These are phyloP conservation scores for Rickenella mellea DNA, from an alignment of 768 basidiomycete genomes.

Conservation along the genomic window DNA sequence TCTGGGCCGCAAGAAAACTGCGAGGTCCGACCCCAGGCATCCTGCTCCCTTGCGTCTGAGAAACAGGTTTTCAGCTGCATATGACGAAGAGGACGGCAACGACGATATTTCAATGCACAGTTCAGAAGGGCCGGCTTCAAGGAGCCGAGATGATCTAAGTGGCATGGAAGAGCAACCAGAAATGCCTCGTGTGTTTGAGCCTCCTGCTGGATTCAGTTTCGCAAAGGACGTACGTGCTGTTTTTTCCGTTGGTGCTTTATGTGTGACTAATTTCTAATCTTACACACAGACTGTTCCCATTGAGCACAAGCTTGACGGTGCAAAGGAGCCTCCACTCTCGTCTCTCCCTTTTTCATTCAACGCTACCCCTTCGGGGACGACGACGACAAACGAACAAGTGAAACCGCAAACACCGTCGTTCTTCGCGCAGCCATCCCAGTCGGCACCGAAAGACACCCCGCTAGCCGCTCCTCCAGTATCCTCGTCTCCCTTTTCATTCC, in stretches of 20 bases:
- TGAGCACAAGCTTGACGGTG: conserved; percentile 29
- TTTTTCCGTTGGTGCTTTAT: not conserved
- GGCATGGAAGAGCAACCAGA: conserved; percentile 48
- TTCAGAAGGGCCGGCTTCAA: conserved; percentile 29
- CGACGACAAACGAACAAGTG: not conserved
- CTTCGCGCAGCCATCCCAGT: conserved; percentile 7
- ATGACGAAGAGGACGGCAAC: conserved; percentile 31
- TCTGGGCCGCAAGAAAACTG: conserved; percentile 50
- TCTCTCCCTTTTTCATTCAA: conserved; percentile 61
- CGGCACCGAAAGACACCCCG: not conserved
- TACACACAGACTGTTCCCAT: conserved; percentile 22
- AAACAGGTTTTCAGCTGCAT: conserved; percentile 60
- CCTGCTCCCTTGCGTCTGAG: conserved; percentile 37
- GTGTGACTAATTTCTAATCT: conserved; percentile 2
- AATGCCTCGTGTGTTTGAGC: conserved; percentile 45
- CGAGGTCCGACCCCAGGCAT: conserved; percentile 52
- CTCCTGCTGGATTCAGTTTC: conserved; percentile 59
- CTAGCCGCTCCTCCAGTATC: not conserved
- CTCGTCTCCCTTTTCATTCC: not conserved
- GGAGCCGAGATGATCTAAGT: conserved; percentile 32
- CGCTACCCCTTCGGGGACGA: conserved; percentile 8
- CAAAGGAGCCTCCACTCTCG: conserved; percentile 59
- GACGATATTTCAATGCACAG: conserved; percentile 28
- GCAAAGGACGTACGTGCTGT: conserved; percentile 44
- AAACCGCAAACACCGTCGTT: conserved; percentile 10